Conservation (phyloP, 1,284 basidiomycete genomes). For the Puccinia hordei region DNA sequence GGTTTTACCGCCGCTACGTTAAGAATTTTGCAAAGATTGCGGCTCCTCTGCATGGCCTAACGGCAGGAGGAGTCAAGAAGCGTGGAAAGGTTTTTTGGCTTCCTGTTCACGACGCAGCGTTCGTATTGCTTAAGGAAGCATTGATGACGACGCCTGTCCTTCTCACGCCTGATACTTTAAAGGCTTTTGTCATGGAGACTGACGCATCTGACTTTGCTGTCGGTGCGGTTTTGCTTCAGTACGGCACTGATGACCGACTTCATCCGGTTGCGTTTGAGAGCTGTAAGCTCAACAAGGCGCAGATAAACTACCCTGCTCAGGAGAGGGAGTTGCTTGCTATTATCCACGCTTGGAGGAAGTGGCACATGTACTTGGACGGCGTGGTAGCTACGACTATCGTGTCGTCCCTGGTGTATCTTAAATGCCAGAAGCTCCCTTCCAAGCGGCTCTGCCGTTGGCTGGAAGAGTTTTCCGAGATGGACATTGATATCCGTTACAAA, state of each 20-base stretch:
- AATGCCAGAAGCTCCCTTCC: too few relatives aligned
- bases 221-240: constrained; percentile 44
- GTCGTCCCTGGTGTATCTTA: too few relatives aligned
- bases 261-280: too few relatives aligned
- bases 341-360: constrained; percentile 50
- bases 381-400: too few relatives aligned
- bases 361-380: constrained; percentile 44
- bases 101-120: constrained; percentile 52
- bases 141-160: not conserved
- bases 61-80: too few relatives aligned
- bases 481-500: too few relatives aligned
- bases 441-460: too few relatives aligned
- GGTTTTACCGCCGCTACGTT: constrained; percentile 63
- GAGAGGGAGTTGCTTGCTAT: constrained; percentile 52
- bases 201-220: constrained; percentile 20
- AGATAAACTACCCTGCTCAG: constrained; percentile 51
- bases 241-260: not conserved
- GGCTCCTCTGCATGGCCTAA: too few relatives aligned
- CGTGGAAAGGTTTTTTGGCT: too few relatives aligned
- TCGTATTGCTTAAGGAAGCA: not conserved
- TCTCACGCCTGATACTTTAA: not conserved
- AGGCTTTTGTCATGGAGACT: too few relatives aligned
- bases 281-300: too few relatives aligned
- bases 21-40: constrained; percentile 59
- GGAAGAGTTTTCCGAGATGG: too few relatives aligned